These are phyloP conservation scores for Aspergillus kassunensis DNA, from an alignment of 495 filamentous ascomycete species.

Conservation along the genomic window DNA sequence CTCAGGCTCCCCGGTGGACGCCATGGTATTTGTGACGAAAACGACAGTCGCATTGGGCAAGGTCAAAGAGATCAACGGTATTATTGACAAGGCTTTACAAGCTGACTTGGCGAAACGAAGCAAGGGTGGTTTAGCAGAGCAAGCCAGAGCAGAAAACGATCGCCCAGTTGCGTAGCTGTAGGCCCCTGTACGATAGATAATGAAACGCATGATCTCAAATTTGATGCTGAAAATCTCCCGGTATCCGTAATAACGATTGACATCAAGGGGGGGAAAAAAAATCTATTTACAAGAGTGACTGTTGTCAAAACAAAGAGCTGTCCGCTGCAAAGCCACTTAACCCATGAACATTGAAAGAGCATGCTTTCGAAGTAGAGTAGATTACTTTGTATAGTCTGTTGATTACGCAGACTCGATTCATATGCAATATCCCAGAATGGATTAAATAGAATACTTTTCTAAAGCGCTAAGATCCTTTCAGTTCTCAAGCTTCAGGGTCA, in stretches of 20 bases:
- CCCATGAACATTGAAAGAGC: background rate
- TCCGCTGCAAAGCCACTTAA: too few relatives aligned
- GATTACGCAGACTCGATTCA: background rate
- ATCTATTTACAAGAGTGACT: too few relatives aligned
- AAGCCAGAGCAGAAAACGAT: slow-evolving; percentile 83
- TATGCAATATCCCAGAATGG: slow-evolving; percentile 1
- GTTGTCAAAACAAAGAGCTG: too few relatives aligned
- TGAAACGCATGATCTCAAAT: slow-evolving; percentile 3
- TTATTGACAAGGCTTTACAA: slow-evolving; percentile 67
- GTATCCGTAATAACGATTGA: slow-evolving; percentile 9
- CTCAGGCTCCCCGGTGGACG: slow-evolving; percentile 75
- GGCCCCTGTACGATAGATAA: slow-evolving; percentile 12
- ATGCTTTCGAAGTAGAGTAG: background rate
- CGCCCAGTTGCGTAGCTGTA: slow-evolving; percentile 20
- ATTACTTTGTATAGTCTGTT: too few relatives aligned
- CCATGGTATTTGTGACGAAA: slow-evolving; percentile 68
- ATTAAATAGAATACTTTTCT: background rate
- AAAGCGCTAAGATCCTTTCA: background rate
- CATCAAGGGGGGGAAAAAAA: too few relatives aligned
- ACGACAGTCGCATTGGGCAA: slow-evolving; percentile 65
- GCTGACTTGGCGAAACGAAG: slow-evolving; percentile 73
- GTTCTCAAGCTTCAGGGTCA: slow-evolving; percentile 5
- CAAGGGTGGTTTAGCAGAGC: slow-evolving; percentile 67
- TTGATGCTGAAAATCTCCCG: slow-evolving; percentile 4
- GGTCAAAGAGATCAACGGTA: slow-evolving; percentile 69